A percentile compares a stretch with the other conserved stretches of the same genome.
phyloP scores from a whole-genome alignment of 2,329 filamentous ascomycete genomes.

The Penicillium sp. region DNA sequence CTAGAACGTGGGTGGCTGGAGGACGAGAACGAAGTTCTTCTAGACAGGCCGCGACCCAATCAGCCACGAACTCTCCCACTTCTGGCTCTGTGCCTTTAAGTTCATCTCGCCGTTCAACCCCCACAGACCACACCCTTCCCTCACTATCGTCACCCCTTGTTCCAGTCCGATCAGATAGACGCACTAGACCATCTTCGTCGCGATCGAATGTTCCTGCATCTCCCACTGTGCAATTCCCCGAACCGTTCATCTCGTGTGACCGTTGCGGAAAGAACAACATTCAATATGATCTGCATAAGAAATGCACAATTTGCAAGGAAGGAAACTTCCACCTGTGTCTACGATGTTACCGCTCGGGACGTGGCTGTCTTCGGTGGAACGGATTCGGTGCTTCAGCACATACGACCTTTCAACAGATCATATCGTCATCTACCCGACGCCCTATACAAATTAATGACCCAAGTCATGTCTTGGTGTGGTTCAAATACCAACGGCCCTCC shows the following conservation, averaged over 20 bases:
- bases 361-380: slow-evolving; percentile 82
- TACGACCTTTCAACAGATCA: slow-evolving; percentile 61
- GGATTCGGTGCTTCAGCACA: slow-evolving; percentile 77
- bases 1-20: slow-evolving; percentile 24
- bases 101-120: slow-evolving; percentile 1
- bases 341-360: slow-evolving; percentile 71
- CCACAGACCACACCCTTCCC: slow-evolving; percentile 8
- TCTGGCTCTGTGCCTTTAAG: slow-evolving; percentile 9
- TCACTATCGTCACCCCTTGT: slow-evolving; percentile 19
- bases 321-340: slow-evolving; percentile 78
- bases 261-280: slow-evolving; percentile 69
- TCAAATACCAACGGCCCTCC: slow-evolving; percentile 33
- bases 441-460: slow-evolving; percentile 16
- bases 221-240: slow-evolving; percentile 50
- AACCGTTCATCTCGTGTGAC: slow-evolving; percentile 72
- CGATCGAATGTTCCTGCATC: slow-evolving; percentile 28
- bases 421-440: slow-evolving; percentile 28
- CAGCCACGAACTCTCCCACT: slow-evolving; percentile 25
- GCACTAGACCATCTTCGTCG: slow-evolving; percentile 34
- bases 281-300: slow-evolving; percentile 82
- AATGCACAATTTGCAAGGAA: slow-evolving; percentile 66
- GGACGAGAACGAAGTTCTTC: slow-evolving; percentile 23
- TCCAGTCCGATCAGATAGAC: slow-evolving; percentile 19
- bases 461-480: slow-evolving; percentile 52
- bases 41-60: slow-evolving; percentile 22